phyloP scores from a whole-genome alignment of 1,284 basidiomycete species.

The Volvariella surrecta region DNA sequence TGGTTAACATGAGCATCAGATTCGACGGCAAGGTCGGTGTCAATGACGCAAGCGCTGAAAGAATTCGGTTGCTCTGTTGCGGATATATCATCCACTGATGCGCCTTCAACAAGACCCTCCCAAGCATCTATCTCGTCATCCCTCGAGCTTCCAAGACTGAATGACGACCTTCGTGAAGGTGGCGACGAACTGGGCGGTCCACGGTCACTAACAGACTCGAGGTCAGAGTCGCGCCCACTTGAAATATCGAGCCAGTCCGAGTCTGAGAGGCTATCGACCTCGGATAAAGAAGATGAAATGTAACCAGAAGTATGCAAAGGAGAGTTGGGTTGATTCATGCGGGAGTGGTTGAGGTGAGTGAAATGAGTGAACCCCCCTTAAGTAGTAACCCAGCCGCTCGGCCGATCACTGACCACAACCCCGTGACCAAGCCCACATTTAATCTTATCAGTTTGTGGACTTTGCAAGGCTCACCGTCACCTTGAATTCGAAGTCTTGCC shows the following conservation, averaged over 20 bases:
- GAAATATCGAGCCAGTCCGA: constrained; percentile 75
- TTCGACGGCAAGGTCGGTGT: constrained; percentile 19
- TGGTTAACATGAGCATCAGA: constrained; percentile 17
- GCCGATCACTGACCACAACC: background rate
- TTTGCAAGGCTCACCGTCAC: background rate
- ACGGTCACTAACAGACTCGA: constrained; percentile 56
- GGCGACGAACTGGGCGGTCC: constrained; percentile 42
- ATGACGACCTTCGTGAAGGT: constrained; percentile 55
- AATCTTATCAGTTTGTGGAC: constrained; percentile 3
- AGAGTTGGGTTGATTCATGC: constrained; percentile 22
- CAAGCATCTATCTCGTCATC: constrained; percentile 62
- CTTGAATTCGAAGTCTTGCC: background rate
- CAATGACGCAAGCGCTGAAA: constrained; percentile 21
- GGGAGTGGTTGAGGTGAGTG: constrained; percentile 4
- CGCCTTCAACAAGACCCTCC: constrained; percentile 63
- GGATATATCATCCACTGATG: constrained; percentile 31
- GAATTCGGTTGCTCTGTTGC: constrained; percentile 21
- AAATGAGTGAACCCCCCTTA: constrained; percentile 15
- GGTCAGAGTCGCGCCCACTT: constrained; percentile 55
- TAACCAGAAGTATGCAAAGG: constrained; percentile 17
- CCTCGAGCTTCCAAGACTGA: constrained; percentile 56
- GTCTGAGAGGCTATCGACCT: constrained; percentile 60
- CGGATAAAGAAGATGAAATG: constrained; percentile 36
- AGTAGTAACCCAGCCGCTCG: constrained; percentile 10
- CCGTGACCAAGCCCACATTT: background rate